Evolutionary conservation across 768 basidiomycete species (phyloP).

Genomic region (Phaffia tasmanica): DNA sequence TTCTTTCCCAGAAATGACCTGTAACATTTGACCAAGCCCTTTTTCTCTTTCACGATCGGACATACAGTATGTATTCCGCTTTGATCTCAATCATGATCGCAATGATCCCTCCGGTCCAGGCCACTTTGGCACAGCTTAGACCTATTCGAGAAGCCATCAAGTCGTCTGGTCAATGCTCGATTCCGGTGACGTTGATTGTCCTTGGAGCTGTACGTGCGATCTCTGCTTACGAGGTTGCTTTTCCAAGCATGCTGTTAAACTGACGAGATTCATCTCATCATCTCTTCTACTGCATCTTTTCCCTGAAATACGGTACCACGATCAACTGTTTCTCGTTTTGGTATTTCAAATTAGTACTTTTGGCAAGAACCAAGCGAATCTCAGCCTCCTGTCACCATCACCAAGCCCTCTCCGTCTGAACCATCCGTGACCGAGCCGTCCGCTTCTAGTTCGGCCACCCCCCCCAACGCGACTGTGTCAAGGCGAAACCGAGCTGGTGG

Average conservation of each 20-base stretch:
- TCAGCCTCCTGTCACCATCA: slow-evolving; percentile 28
- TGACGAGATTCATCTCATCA: slow-evolving; percentile 34
- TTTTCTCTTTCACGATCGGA: background rate
- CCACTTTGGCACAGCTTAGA: slow-evolving; percentile 53
- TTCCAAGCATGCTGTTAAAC: background rate
- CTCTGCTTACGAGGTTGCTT: background rate
- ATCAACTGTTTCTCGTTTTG: slow-evolving; percentile 26
- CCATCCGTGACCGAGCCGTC: background rate
- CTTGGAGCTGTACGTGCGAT: background rate
- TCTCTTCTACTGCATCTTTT: slow-evolving; percentile 74
- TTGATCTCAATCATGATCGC: slow-evolving; percentile 52
- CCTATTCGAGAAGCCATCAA: slow-evolving; percentile 40
- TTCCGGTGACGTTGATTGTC: background rate
- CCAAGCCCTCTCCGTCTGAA: background rate
- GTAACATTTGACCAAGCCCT: background rate
- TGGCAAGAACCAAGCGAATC: no score
- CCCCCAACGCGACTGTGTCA: background rate
- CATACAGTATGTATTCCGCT: slow-evolving; percentile 47
- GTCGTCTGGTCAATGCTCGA: slow-evolving; percentile 26
- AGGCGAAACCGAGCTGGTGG: background rate
- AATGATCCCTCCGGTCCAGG: slow-evolving; percentile 62
- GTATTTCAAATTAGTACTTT: no score
- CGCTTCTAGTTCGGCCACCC: background rate
- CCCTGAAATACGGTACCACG: slow-evolving; percentile 78
- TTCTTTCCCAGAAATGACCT: background rate